Conservation (phyloP, 2,329 filamentous ascomycete species). For the Colletotrichum sp. region DNA sequence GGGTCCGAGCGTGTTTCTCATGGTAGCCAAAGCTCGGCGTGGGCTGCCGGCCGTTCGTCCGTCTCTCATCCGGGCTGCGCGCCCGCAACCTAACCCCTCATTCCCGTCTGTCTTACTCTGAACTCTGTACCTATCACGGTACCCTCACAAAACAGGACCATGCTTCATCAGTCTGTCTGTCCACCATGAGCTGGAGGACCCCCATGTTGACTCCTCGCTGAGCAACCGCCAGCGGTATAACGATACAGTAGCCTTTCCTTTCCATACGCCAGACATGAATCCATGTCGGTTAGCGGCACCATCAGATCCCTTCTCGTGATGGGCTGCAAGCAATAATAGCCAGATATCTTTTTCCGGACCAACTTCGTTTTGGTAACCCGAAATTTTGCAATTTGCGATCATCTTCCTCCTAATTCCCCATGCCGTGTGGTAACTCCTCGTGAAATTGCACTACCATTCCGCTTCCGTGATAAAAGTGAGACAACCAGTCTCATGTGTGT, state of each 20-base stretch:
- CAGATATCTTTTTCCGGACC: conserved; percentile 8
- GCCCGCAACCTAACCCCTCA: background rate
- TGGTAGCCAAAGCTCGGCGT: conserved; percentile 6
- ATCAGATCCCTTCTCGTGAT: background rate
- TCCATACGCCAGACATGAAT: conserved; percentile 5
- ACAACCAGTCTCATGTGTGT: conserved; percentile 12
- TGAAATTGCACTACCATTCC: conserved; percentile 11
- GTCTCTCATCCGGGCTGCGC: background rate
- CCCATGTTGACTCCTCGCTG: background rate
- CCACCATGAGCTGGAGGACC: background rate
- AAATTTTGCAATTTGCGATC: conserved; percentile 16
- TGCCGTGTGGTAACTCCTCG: background rate
- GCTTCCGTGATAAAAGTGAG: conserved; percentile 13
- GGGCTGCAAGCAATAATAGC: conserved; percentile 11
- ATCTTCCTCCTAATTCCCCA: background rate
- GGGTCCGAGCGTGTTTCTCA: conserved; percentile 5
- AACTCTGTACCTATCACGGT: background rate
- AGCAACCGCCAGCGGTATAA: background rate
- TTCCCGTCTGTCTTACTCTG: background rate
- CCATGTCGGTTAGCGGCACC: background rate
- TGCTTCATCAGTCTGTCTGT: background rate
- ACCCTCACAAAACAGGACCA: background rate
- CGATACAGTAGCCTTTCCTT: background rate
- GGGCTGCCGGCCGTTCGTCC: conserved; percentile 1
- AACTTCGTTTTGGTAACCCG: background rate